These are phyloP conservation scores for Echeveria elegans DNA, from an alignment of 164 flowering plant genomes.

Conservation along the genomic window DNA sequence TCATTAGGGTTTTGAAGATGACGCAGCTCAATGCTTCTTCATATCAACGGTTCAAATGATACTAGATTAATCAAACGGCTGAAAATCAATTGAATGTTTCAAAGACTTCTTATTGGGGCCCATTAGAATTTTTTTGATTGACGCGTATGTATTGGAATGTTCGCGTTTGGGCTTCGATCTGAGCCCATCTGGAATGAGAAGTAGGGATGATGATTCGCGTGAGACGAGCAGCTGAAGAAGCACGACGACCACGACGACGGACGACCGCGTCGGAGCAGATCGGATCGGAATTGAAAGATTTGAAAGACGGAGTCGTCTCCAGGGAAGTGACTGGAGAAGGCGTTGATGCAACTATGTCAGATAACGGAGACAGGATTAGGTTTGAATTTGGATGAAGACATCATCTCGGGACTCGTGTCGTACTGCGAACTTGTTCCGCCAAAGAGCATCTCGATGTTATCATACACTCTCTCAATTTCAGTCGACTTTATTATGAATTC, in stretches of 20 bases:
- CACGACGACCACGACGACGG: too few relatives aligned
- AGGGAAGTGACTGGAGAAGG: conserved; percentile 78
- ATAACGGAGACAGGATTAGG: conserved; percentile 47
- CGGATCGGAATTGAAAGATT: conserved; percentile 11
- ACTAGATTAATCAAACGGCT: too few relatives aligned
- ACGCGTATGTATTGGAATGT: too few relatives aligned
- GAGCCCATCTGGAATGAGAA: too few relatives aligned
- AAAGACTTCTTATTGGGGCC: not conserved
- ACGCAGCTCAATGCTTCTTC: not conserved
- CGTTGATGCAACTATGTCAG: conserved; percentile 54
- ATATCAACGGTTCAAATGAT: not conserved
- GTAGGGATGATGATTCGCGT: too few relatives aligned
- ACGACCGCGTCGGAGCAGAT: not conserved
- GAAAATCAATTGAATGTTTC: too few relatives aligned
- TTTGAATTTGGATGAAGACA: conserved; percentile 56
- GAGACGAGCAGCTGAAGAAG: not conserved
- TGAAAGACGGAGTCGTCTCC: conserved; percentile 26
- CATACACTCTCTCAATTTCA: not conserved
- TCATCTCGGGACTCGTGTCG: conserved; percentile 84
- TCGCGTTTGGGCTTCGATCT: too few relatives aligned
- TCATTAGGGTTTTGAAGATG: not conserved
- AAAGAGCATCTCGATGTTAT: conserved; percentile 83
- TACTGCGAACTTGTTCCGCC: conserved; percentile 89
- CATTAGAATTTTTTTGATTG: not conserved
- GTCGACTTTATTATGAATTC: too few relatives aligned